phyloP scores from a whole-genome alignment of 176 grass and related monocot species.

The Alloteropsis semialata region DNA sequence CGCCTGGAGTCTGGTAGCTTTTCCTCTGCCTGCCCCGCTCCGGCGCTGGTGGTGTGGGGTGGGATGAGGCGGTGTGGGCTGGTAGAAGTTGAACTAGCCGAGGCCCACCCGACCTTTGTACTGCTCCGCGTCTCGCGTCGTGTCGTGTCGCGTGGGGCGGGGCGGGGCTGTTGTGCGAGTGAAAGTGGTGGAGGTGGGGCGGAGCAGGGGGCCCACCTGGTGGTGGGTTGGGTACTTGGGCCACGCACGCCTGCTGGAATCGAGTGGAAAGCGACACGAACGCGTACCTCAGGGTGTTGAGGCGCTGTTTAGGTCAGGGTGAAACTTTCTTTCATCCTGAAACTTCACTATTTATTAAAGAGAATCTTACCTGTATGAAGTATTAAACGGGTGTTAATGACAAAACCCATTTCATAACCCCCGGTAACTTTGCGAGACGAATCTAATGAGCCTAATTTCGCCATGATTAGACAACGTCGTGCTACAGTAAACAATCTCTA shows the following conservation, averaged over 20 bases:
- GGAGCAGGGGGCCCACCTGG: constrained; percentile 3
- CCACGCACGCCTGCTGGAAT: constrained; percentile 15
- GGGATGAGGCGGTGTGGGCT: not conserved
- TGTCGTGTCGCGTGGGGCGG: not conserved
- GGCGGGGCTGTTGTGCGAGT: not conserved
- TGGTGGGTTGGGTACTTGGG: constrained; percentile 41
- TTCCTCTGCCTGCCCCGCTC: not conserved
- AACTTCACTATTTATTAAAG: no score
- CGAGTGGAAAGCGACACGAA: not conserved
- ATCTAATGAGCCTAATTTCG: no score
- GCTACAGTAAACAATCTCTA: no score
- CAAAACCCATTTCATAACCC: no score
- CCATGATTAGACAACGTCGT: no score
- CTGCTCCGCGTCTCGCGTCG: not conserved
- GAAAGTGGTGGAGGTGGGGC: constrained; percentile 5
- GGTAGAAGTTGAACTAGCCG: not conserved
- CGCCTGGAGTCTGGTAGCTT: not conserved
- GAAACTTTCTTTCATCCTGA: no score
- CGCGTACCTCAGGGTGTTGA: no score
- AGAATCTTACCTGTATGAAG: no score
- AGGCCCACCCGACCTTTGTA: constrained; percentile 27
- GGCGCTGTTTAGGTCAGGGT: no score
- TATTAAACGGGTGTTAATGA: no score
- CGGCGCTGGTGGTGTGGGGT: not conserved
- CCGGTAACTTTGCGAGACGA: no score